Conservation (phyloP, 2,329 filamentous ascomycete species). For the Ceratocystis smalleyi region DNA sequence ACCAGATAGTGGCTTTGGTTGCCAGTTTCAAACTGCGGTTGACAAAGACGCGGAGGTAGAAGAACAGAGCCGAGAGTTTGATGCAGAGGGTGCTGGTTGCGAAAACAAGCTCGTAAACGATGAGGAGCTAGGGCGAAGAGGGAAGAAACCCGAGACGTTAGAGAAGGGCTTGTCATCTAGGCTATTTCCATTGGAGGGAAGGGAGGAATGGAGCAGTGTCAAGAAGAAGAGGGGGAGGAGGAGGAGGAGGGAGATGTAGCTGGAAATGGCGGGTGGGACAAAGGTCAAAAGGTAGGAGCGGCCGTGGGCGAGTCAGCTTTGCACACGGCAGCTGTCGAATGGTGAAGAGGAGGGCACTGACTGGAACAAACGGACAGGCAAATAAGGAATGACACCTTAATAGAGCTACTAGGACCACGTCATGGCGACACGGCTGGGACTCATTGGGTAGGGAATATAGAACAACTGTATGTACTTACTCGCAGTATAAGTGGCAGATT, state of each 20-base stretch:
- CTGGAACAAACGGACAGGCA: background rate
- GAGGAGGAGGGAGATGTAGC: background rate
- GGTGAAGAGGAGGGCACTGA: background rate
- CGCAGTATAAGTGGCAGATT: conserved; percentile 20
- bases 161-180: too few relatives aligned
- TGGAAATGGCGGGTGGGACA: background rate
- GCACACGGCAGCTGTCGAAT: background rate
- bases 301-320: background rate
- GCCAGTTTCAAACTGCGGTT: conserved; percentile 22
- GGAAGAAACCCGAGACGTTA: background rate
- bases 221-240: too few relatives aligned
- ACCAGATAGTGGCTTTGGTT: conserved; percentile 22
- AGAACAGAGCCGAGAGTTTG: conserved; percentile 29
- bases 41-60: conserved; percentile 31
- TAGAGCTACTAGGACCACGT: background rate
- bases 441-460: too few relatives aligned
- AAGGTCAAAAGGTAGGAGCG: background rate
- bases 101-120: conserved; percentile 26
- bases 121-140: conserved; percentile 23
- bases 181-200: background rate
- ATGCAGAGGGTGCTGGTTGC: conserved; percentile 23
- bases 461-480: conserved; percentile 12
- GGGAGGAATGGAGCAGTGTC: background rate
- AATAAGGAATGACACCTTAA: background rate
- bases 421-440: background rate